Conservation (phyloP, 176 grass and related monocot species). For the Aechmea fasciata region DNA sequence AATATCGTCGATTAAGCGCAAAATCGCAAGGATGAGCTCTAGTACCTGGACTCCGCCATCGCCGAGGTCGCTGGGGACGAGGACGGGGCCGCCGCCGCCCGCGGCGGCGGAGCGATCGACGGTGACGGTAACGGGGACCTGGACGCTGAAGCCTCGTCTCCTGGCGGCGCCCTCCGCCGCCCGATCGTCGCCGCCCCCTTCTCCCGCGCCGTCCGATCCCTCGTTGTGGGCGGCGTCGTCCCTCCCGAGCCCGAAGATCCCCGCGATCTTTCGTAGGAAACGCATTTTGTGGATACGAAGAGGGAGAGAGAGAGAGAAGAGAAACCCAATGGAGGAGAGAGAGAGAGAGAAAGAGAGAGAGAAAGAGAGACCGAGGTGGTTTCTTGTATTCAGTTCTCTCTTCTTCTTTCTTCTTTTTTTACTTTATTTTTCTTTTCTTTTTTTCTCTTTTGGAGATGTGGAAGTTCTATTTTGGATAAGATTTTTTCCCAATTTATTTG, state of each 20-base stretch:
- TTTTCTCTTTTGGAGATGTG: too few species aligned
- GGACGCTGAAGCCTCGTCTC: neutral
- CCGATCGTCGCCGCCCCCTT: neutral
- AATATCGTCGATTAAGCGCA: too few species aligned
- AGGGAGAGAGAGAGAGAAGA: too few species aligned
- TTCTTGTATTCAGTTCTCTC: too few species aligned
- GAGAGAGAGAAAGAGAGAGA: too few species aligned
- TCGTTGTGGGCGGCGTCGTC: neutral
- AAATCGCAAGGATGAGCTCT: neutral
- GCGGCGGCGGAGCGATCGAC: neutral
- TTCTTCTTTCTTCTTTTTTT: too few species aligned
- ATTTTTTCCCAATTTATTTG: too few species aligned
- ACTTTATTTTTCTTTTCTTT: too few species aligned
- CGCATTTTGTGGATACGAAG: neutral
- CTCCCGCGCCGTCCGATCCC: neutral
- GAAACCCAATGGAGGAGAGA: too few species aligned
- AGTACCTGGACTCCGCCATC: neutral
- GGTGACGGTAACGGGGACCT: neutral
- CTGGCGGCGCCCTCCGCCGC: neutral
- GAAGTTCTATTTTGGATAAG: too few species aligned
- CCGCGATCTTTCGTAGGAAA: neutral
- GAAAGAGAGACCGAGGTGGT: too few species aligned
- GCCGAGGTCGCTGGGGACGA: neutral
- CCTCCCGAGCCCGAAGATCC: neutral
- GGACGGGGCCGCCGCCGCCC: neutral